Evolutionary conservation across 371 early-diverging fungal genomes (phyloP).

Genomic region (Paraphysoderma sedebokerense): DNA sequence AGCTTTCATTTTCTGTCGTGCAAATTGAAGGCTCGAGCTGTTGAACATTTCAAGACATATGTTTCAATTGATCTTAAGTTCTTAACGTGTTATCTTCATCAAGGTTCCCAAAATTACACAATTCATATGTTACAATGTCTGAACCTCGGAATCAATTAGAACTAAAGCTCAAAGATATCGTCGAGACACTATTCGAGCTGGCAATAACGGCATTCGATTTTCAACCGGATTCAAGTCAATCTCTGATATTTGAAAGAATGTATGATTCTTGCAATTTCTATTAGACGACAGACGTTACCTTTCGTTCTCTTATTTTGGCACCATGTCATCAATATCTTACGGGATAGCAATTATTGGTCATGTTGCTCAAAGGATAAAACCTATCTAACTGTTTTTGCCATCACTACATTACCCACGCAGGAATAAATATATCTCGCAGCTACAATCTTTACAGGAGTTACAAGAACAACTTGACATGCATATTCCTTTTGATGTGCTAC

Average conservation of each 20-base stretch:
- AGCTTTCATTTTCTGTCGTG: too few relatives aligned
- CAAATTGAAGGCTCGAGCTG: too few relatives aligned
- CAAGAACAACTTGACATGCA: constrained; percentile 34
- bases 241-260: constrained; percentile 44
- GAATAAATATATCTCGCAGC: constrained; percentile 39
- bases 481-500: constrained; percentile 51
- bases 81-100: too few relatives aligned
- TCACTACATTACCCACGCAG: constrained; percentile 9
- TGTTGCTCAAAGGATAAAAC: background rate
- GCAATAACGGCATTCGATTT: constrained; percentile 51
- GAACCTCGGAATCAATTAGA: too few relatives aligned
- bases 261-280: too few relatives aligned
- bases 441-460: constrained; percentile 33
- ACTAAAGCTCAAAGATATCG: constrained; percentile 31
- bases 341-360: background rate
- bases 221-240: constrained; percentile 41
- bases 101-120: too few relatives aligned
- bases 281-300: too few relatives aligned
- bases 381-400: background rate
- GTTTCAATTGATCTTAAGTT: too few relatives aligned
- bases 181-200: constrained; percentile 40
- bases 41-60: too few relatives aligned
- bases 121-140: too few relatives aligned
- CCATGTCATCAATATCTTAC: too few relatives aligned
- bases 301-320: too few relatives aligned